These are phyloP conservation scores for Aureobasidium sp. DNA, from an alignment of 2,329 filamentous ascomycete genomes.

Conservation along the genomic window DNA sequence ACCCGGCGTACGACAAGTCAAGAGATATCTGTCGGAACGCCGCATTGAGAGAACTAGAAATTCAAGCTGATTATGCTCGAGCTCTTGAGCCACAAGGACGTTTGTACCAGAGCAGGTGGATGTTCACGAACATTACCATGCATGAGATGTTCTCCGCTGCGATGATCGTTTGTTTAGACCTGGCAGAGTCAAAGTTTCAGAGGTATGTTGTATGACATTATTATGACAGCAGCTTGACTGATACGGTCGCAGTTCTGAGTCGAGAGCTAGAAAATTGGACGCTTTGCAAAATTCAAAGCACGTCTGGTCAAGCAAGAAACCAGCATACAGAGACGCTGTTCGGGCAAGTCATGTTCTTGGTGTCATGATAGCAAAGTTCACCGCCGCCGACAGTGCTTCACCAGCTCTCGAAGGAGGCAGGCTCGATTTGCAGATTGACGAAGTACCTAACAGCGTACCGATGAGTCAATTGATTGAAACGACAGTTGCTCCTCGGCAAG, in stretches of 20 bases:
- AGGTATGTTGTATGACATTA: background rate
- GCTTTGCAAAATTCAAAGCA: background rate
- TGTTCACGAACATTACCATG: constrained; percentile 31
- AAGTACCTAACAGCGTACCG: too few species aligned
- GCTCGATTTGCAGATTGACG: background rate
- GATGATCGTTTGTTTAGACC: constrained; percentile 36
- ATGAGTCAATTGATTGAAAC: too few species aligned
- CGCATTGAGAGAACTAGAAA: constrained; percentile 37
- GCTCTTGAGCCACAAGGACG: constrained; percentile 36
- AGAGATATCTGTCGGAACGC: constrained; percentile 38
- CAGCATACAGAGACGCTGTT: background rate
- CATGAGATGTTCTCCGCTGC: constrained; percentile 38
- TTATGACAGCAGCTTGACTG: background rate
- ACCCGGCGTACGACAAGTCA: constrained; percentile 35
- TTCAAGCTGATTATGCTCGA: constrained; percentile 39
- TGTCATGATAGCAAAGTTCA: constrained; percentile 6
- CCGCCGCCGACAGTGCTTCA: background rate
- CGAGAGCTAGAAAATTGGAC: background rate
- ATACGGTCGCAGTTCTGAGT: background rate
- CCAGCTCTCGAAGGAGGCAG: background rate
- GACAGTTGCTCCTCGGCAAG: too few species aligned
- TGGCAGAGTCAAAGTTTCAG: constrained; percentile 19
- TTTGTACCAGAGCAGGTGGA: constrained; percentile 34
- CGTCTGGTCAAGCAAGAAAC: constrained; percentile 4
- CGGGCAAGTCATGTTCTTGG: constrained; percentile 5